Base-by-base conservation (phyloP, 169 alveolate species). In the Cryptosporidium sp. region DNA sequence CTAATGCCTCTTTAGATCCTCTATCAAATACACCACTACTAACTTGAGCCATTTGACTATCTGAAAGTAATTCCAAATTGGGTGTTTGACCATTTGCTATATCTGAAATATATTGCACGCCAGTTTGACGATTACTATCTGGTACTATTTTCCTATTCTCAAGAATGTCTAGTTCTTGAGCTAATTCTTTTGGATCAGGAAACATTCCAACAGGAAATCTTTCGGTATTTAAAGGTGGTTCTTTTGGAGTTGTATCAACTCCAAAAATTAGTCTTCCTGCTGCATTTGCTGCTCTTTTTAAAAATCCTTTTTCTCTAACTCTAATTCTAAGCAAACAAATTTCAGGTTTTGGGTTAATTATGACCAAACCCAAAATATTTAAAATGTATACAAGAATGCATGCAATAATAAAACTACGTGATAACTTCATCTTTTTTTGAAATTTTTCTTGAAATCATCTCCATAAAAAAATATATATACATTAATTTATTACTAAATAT, bases 151-250 rank as follows among this genome's bases (percentile, higher is more conserved):
- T 37, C 1, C 75, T 58, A 62, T 60, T 62, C 39, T 65, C 75
- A 31, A 80, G 65, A 14, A 26, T 35, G 29, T 80, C 75, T 16
- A 80, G 29, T 33, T 80, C 80, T 1, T 45, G 62, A 14, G 73
- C 80, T 18, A 80, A 45, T 44, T 26, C 58, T 29, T 80, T 80
- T 61, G 87, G 87, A 23, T 61, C 75, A 8, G 87, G 87, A 44
- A 80, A 80, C 42, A 80, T 23, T 12, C 87, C 87, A 21, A 80
- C 69, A 29, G 87, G 87, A n/a, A 80, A n/a, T 44, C 80, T 65
- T 44, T 80, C 80, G 14, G 75, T 62, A 61, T 60, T 62, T 12
- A 42, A 12, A 8, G 73, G 29, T 12, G 33, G 75, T 48, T 80
- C 58, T 48, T 21, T 51, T 61, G 21, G 23, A 0, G 35, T 65